These are phyloP conservation scores for Globisporangium middletonii DNA, from an alignment of 352 stramenopile genomes.

Conservation along the genomic window DNA sequence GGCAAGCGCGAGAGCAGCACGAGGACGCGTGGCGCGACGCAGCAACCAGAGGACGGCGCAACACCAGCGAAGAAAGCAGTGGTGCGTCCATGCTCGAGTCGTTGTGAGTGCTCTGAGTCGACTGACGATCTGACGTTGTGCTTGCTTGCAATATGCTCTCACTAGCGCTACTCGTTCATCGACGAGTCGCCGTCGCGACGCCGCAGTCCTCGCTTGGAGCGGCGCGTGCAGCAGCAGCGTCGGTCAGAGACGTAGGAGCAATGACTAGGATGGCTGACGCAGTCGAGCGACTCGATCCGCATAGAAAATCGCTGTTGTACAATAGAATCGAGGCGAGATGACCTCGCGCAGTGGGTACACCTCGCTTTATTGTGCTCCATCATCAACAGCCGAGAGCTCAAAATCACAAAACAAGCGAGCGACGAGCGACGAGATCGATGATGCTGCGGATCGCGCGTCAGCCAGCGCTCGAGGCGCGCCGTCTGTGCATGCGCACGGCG, in stretches of 20 bases:
- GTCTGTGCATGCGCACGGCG: not conserved
- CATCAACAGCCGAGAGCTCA: not conserved
- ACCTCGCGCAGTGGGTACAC: not conserved
- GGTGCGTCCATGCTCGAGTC: constrained; percentile 1
- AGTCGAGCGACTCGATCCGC: not conserved
- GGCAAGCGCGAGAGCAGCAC: not conserved
- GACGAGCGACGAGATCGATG: not conserved
- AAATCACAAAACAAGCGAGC: not conserved
- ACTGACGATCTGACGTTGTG: not conserved
- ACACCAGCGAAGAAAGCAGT: not conserved
- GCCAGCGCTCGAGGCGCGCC: constrained; percentile 4
- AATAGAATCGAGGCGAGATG: not conserved
- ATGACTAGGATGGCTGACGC: constrained; percentile 4
- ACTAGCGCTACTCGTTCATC: constrained; percentile 9
- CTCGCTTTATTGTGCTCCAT: not conserved
- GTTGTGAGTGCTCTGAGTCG: not conserved
- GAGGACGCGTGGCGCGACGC: not conserved
- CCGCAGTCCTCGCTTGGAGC: constrained; percentile 9
- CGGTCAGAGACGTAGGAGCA: not conserved
- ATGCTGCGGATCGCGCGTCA: constrained; percentile 11
- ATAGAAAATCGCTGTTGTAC: not conserved
- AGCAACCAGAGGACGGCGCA: not conserved
- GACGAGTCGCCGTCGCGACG: constrained; percentile 5
- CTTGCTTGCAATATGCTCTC: not conserved
- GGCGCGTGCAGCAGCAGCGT: not conserved